Base-by-base conservation (phyloP, 345 rosid genomes). In the Firmiana major region DNA sequence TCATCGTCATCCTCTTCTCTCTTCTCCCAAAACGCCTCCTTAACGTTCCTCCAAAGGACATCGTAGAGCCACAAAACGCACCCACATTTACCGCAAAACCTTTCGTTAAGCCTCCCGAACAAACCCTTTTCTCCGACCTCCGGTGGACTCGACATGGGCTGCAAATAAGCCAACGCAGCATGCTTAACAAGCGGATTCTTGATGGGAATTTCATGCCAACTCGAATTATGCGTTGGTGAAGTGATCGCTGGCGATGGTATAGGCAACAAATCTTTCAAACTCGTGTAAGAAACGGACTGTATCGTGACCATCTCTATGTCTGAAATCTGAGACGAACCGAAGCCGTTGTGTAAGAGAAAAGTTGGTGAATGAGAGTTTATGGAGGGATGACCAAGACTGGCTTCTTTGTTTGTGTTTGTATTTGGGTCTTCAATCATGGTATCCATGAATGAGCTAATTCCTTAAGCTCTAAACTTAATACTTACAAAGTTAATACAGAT, bases 141-240 rank as follows among this genome's bases (percentile, higher is more conserved):
- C 21, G 85, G 81, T 0, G 87, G 83, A 36, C 70, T 80, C 49
- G 85, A 81, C 89, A 85, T 85, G 55, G 94, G 92, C 85, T 85
- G 92, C 76, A 90, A 78, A 78, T 90, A 88, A 48, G 94, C 88
- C 83, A 81, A 53, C 49, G 92, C 92, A 2, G 92, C 94, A 4
- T 86, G 90, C 84, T 88, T 90, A 26, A 90, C 90, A 6, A 88
- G 86, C 16, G 86, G 89, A 42, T 88, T 89, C 83, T 78, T 85
- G 73, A 90, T 86, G 60, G 94, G 87, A 22, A 90, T 83, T 82
- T 90, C 90, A 63, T 81, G 1, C 85, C 86, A 87, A 85, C 90
- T 83, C 31, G 90, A 81, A 77, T 85, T 83, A 66, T 69, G 67
- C 26, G 84, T 62, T 26, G 90, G 84, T 12, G 89, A 84, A 12